Conservation (phyloP, 257 asterid genomes). For the Solanum pinnatisectum region DNA sequence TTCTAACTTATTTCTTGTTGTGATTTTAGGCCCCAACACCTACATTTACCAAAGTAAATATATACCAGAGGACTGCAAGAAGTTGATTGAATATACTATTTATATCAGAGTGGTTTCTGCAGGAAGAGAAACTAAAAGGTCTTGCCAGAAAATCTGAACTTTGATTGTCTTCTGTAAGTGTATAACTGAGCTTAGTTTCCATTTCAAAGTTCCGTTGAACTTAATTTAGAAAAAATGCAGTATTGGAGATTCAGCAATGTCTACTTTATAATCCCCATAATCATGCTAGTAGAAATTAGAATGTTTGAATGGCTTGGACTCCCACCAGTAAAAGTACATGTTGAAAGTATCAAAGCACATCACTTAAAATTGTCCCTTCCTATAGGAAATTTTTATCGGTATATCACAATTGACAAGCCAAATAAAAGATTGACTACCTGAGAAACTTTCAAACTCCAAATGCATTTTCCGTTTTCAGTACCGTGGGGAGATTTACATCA, state of each 20-base stretch:
- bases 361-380: conserved; percentile 47
- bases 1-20: neutral
- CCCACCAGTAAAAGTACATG: conserved; percentile 22
- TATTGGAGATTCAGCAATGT: neutral
- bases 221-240: neutral
- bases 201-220: neutral
- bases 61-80: neutral
- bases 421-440: neutral
- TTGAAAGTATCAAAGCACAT: conserved; percentile 88
- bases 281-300: neutral
- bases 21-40: neutral
- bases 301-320: neutral
- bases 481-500: neutral
- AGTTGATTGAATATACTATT: neutral
- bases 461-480: neutral
- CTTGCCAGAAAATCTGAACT: neutral
- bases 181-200: neutral
- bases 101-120: neutral
- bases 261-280: neutral
- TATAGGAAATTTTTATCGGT: neutral
- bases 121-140: neutral
- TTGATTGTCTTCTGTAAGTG: neutral
- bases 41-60: neutral
- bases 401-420: neutral
- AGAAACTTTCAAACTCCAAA: neutral